Evolutionary conservation across 2,329 filamentous ascomycete species (phyloP), one percentile per base, ranked within the genome.

Genomic region (Cladosporium sp.): DNA sequence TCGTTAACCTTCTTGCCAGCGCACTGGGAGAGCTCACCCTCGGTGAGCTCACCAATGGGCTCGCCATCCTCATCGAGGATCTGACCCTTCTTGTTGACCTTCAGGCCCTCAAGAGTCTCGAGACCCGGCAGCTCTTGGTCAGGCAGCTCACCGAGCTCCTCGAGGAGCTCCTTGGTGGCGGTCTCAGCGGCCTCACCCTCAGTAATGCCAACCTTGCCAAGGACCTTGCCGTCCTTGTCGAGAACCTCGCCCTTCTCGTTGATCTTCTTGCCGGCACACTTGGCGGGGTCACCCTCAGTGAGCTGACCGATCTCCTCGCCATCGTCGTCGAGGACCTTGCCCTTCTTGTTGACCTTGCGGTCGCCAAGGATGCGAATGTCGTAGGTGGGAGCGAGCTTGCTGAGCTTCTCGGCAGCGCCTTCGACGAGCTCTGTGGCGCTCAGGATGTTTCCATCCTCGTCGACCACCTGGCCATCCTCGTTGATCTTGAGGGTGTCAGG

Each of bases 1-100:
- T 76, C 77, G 58, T 85, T 83, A 59, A 83, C 72, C 67, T 84
- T 85, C 71, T 83, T 84, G 54, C 83, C 77, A 14, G 83, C 79
- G 57, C 82, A 84, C 56, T 84, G 80, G 11, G 76, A 68, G 10
- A 84, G 67, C 49, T 85, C 78, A 40, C 84, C 83, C 58, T 79
- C 76, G 38, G 68, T 64, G 40, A 80, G 74, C 60, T 78, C 74
- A 32, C 76, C 77, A 58, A 80, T 77, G 6, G 71, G 67, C 54
- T 80, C 77, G 19, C 77, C 77, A 49, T 77, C 76, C 59, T 78
- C 75, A 58, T 76, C 72, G 34, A 77, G 68, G 48, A 77, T 70
- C 60, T 76, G 69, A 43, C 77, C 77, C 68, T 79, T 79, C 73
- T 80, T 80, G 69, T 80, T 80, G 70, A 80, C 77, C 68, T 80